Evolutionary conservation across 352 stramenopile species (phyloP).

Genomic region (Blastocystis hominis): DNA sequence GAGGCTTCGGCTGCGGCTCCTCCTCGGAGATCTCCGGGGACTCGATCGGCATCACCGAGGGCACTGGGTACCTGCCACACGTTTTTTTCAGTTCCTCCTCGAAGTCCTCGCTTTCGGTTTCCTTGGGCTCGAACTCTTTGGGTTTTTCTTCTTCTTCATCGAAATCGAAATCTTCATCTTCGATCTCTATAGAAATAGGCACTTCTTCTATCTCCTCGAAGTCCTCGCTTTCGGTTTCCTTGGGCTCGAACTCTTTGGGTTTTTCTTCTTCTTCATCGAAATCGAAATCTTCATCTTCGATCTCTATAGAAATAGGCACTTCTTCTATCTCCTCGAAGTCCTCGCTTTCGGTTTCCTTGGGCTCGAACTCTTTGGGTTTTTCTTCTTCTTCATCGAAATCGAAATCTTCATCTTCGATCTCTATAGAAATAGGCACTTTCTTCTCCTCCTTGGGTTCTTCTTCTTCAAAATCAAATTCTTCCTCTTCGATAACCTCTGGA

Average conservation of each 20-base stretch:
- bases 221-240: neutral
- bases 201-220: neutral
- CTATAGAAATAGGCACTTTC: neutral
- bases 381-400: constrained; percentile 33
- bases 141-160: neutral
- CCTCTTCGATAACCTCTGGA: constrained; percentile 9
- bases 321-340: constrained; percentile 39
- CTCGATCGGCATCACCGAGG: neutral
- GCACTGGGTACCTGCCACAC: neutral
- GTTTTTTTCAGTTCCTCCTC: neutral
- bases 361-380: neutral
- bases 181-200: neutral
- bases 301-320: constrained; percentile 7
- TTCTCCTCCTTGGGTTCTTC: neutral
- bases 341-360: constrained; percentile 15
- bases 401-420: neutral
- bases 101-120: too few relatives aligned
- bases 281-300: constrained; percentile 28
- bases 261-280: constrained; percentile 31
- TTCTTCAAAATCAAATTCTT: constrained; percentile 36
- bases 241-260: neutral
- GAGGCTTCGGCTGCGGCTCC: too few relatives aligned
- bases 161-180: too few relatives aligned
- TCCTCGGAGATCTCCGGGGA: neutral
- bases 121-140: constrained; percentile 10